A percentile compares a stretch with the other conserved stretches of the same genome.
These are phyloP conservation scores for Phyllachora maydis DNA, from an alignment of 2,329 filamentous ascomycete species.

Conservation along the genomic window DNA sequence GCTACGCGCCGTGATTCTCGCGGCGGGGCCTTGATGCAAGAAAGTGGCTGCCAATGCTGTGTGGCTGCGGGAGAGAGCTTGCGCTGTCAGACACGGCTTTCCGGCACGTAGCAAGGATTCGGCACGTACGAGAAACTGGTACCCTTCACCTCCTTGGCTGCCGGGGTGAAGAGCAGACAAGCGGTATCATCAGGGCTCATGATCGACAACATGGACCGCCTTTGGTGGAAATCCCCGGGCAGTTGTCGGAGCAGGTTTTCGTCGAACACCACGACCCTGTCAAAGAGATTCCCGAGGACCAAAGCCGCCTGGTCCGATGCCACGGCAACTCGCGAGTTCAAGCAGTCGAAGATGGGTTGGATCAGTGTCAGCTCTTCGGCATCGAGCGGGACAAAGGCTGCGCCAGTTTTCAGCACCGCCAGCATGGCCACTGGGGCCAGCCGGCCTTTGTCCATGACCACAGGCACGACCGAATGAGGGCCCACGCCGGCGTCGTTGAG, in stretches of 20 bases:
- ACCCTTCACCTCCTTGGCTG: too few species aligned
- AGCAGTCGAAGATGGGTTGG: constrained; percentile 18
- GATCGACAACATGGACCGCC: constrained; percentile 7
- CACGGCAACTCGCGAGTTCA: constrained; percentile 21
- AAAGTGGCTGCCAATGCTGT: constrained; percentile 32
- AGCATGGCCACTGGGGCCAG: constrained; percentile 51
- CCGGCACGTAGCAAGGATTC: too few species aligned
- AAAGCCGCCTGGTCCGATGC: constrained; percentile 19
- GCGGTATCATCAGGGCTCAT: constrained; percentile 23
- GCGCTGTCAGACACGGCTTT: too few species aligned
- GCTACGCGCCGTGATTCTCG: constrained; percentile 26
- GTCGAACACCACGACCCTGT: constrained; percentile 14
- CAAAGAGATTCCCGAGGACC: constrained; percentile 16
- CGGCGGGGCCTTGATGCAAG: constrained; percentile 23
- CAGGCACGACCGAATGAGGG: constrained; percentile 35
- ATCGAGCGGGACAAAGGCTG: constrained; percentile 27
- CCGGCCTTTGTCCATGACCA: constrained; percentile 49
- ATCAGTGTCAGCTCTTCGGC: constrained; percentile 18
- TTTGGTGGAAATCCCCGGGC: constrained; percentile 4
- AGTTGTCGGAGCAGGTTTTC: constrained; percentile 6
- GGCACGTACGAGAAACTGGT: too few species aligned
- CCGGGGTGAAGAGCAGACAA: constrained; percentile 39
- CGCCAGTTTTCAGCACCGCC: constrained; percentile 40
- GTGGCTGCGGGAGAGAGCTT: constrained; percentile 43
- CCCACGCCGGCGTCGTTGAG: constrained; percentile 28